These are phyloP conservation scores for Phyllostachys edulis DNA, from an alignment of 176 grass and related monocot species.

Conservation along the genomic window DNA sequence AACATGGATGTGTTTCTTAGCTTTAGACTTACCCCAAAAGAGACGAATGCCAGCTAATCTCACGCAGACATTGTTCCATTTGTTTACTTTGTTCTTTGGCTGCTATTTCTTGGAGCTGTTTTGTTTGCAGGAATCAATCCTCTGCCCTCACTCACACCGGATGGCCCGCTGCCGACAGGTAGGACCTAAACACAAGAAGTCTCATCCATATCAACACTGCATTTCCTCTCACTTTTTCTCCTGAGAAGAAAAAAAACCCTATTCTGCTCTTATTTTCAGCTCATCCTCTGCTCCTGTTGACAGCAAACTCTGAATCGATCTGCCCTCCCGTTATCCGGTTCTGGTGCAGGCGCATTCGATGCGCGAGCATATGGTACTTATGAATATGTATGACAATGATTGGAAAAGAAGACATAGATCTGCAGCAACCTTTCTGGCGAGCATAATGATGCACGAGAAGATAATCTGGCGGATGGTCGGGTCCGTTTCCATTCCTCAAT, in stretches of 20 bases:
- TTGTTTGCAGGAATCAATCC: conserved; percentile 63
- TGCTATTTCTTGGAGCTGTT: conserved; percentile 53
- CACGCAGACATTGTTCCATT: conserved; percentile 52
- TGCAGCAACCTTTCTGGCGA: conserved; percentile 64
- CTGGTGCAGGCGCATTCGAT: conserved; percentile 34
- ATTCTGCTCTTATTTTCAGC: conserved; percentile 23
- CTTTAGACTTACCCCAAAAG: conserved; percentile 53
- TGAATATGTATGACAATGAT: conserved; percentile 57
- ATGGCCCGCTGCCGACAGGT: conserved; percentile 44
- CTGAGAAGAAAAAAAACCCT: background rate
- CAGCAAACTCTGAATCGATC: conserved; percentile 29
- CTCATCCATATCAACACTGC: conserved; percentile 2
- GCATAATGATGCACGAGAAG: conserved; percentile 67
- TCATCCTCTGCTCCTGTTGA: conserved; percentile 14
- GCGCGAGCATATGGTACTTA: conserved; percentile 37
- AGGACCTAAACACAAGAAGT: conserved; percentile 32
- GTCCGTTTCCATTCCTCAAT: conserved; percentile 47
- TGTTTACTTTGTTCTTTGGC: conserved; percentile 51
- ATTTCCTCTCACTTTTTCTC: conserved; percentile 18
- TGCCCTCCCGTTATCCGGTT: conserved; percentile 16
- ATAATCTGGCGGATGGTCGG: conserved; percentile 52
- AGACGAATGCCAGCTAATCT: conserved; percentile 66
- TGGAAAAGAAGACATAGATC: conserved; percentile 63
- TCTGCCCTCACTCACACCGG: conserved; percentile 30
- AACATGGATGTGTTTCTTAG: conserved; percentile 51